Base-by-base conservation (phyloP, 2,329 filamentous ascomycete species). In the Biscogniauxia marginata region DNA sequence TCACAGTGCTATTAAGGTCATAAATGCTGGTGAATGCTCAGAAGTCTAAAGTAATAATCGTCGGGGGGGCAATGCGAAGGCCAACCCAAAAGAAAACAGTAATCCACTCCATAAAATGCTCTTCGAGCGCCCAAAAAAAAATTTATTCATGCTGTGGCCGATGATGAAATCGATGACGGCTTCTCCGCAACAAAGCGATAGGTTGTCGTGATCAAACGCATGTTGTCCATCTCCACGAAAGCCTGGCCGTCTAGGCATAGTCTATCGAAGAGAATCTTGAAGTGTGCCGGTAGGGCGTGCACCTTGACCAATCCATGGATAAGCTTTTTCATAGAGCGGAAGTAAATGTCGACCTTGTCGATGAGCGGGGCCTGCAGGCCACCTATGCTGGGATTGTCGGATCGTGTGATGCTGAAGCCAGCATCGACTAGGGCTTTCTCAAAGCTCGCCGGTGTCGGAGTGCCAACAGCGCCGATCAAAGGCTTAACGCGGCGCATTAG, bases 401-500 rank as follows among this genome's bases (percentile, higher is more conserved):
- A 82, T 43, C 67, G 70, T 5, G 75, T 64, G 30, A 83, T 74
- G 9, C 64, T 61, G 62, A 83, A 81, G 0, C 80, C 80, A n/a
- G 79, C 77, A 1, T 73, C 73, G 21, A 59, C 63, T 8, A 82
- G 71, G 2, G 76, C 78, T 50, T 68, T 66, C 62, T 82, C 79
- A 34, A 83, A 70, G 11, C 71, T 73, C 25, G 70, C 67, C 4
- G 78, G 79, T 3, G 79, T 82, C 34, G 79, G 80, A 2, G 80
- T 83, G 39, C 80, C 80, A 7, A 83, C 79, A 30, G 80, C 80
- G 21, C 80, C 80, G 58, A 83, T 82, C 46, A 83, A 67, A 13
- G 80, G 80, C 72, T 83, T 83, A 34, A 81, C 79, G 45, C 79
- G 77, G 21, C 77, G 71, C 80, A 83, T 83, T 43, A 83, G 75